phyloP scores from a whole-genome alignment of 352 stramenopile genomes.

The Globisporangium heterothallicum region DNA sequence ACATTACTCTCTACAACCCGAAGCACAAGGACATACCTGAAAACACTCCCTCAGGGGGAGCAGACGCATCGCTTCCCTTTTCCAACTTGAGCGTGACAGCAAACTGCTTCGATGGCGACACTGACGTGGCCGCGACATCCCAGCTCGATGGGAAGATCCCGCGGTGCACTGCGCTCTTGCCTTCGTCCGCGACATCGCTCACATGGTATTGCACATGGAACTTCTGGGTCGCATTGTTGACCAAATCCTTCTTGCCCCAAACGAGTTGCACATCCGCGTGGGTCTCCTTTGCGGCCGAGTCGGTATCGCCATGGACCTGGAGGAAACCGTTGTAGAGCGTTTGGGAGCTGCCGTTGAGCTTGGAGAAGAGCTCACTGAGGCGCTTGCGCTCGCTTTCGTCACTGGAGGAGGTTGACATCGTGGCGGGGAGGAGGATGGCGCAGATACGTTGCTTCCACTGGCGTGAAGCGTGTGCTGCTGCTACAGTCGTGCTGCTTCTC shows the following conservation, averaged over 20 bases:
- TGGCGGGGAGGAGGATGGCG: no score
- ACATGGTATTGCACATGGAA: slow-evolving; percentile 57
- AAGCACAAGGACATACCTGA: no score
- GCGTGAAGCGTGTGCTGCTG: no score
- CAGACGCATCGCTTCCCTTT: slow-evolving; percentile 20
- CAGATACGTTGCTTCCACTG: no score
- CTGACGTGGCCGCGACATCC: slow-evolving; percentile 36
- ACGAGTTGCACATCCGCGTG: slow-evolving; percentile 42
- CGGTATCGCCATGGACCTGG: slow-evolving; percentile 11
- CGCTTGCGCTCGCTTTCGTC: slow-evolving; percentile 11
- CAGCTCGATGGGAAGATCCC: slow-evolving; percentile 33
- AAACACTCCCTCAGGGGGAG: slow-evolving; percentile 38
- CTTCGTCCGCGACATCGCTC: slow-evolving; percentile 9
- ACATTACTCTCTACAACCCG: slow-evolving; percentile 17
- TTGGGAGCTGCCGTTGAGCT: slow-evolving; percentile 46
- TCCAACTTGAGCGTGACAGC: slow-evolving; percentile 58
- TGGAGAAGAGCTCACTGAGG: slow-evolving; percentile 36
- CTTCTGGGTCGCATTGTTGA: slow-evolving; percentile 49
- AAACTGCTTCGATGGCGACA: slow-evolving; percentile 47
- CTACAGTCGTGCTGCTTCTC: no score
- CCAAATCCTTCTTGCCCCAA: slow-evolving; percentile 53
- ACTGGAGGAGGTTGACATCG: not conserved
- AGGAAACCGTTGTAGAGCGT: slow-evolving; percentile 45
- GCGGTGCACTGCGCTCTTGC: slow-evolving; percentile 19
- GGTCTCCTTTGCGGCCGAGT: slow-evolving; percentile 9